Base-by-base conservation (phyloP, 1,284 basidiomycete genomes). In the Inonotus obliquus region DNA sequence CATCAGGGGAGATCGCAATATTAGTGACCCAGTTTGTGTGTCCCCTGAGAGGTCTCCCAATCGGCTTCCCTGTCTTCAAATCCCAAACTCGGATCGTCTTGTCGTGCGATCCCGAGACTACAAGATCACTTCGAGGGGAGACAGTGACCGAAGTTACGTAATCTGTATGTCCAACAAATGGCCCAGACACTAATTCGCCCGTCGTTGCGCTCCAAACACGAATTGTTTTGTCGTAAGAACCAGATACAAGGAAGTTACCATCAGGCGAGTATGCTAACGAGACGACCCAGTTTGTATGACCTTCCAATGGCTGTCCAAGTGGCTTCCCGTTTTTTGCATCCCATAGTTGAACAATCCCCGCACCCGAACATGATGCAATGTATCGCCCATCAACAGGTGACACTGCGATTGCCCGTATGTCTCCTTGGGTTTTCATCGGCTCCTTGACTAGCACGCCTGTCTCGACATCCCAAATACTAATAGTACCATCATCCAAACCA, bases 1-100 rank as follows among this genome's bases (percentile, higher is more conserved):
- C 62, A 27, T 64, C 54, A 1, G 32, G 25, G 23, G 63, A 64
- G 44, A 64, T 61, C 25, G 37, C 59, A 23, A 64, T 19, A 21
- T 47, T 37, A 2, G 1, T 11, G 7, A 63, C 53, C 14, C 25
- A n/a, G 11, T 17, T 47, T 27, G 41, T 32, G 41, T 57, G 56
- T n/a, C 56, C 56, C 17, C 47, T 17, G n/a, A 32, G 35, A 21
- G 56, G 41, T 21, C 13, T 41, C 17, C 17, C 23, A n/a, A 57
- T 41, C 25, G 11, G 41, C n/a, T 47, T 10, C 3, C 45, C 25
- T 2, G 21, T 49, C 13, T 11, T 27, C 4, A 25, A 4, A 47
- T 47, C 25, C 56, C 56, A 57, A 17, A 57, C 23, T 25, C n/a
- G 14, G 41, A 57, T 37, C 9, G 7, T 29, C 23, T 21, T 23